Conservation (phyloP, 108 stramenopile genomes). For the Stephanodiscus triporus region DNA sequence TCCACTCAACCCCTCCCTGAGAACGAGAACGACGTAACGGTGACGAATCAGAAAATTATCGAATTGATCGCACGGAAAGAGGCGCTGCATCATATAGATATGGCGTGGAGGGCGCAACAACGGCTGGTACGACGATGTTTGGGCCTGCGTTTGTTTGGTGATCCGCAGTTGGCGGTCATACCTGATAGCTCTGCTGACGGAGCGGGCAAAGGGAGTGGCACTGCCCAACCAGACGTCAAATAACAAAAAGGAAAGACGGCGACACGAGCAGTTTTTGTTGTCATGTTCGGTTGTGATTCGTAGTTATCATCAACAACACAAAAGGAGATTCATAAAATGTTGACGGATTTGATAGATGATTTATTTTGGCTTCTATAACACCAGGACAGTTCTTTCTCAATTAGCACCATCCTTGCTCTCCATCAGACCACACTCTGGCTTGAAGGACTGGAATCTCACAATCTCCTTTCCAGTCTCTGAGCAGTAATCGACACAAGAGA, state of each 20-base stretch:
- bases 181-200: not conserved
- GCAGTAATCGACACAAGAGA: conserved; percentile 84
- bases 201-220: not conserved
- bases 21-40: not conserved
- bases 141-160: conserved; percentile 1
- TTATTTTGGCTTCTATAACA: too few species aligned
- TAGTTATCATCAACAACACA: too few species aligned
- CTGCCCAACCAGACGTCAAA: not conserved
- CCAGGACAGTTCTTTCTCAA: conserved; percentile 39
- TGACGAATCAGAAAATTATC: conserved; percentile 11
- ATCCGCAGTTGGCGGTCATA: not conserved
- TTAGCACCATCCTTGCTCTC: conserved; percentile 79
- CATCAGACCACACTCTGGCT: conserved; percentile 78
- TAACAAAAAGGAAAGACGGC: not conserved
- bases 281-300: not conserved
- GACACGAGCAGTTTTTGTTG: not conserved
- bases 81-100: conserved; percentile 26
- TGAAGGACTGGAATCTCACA: conserved; percentile 85
- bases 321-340: too few species aligned
- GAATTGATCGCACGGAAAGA: conserved; percentile 23
- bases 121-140: conserved; percentile 33
- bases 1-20: not conserved
- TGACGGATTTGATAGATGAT: too few species aligned
- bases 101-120: conserved; percentile 36
- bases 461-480: conserved; percentile 52